A percentile compares a stretch with the other conserved stretches of the same genome.
phyloP scores from a whole-genome alignment of 2,329 filamentous ascomycete species.

The Byssoonygena ceratinophila region DNA sequence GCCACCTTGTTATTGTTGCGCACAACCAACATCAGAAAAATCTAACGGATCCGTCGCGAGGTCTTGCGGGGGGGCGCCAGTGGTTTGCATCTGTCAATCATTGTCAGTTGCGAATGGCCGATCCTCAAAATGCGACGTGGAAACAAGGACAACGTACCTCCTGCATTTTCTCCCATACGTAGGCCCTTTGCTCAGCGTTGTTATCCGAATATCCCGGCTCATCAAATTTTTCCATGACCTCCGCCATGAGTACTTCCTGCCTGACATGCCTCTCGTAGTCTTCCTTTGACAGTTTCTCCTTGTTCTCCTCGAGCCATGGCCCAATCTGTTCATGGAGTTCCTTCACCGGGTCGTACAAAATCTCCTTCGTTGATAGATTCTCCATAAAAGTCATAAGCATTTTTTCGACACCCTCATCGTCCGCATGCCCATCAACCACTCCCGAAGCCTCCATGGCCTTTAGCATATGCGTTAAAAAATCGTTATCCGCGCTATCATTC shows the following conservation, averaged over 20 bases:
- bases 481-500: conserved; percentile 56
- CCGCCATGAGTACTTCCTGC: conserved; percentile 66
- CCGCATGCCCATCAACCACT: conserved; percentile 23
- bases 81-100: conserved; percentile 75
- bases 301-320: conserved; percentile 74
- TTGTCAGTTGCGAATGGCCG: conserved; percentile 33
- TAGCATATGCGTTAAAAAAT: conserved; percentile 83
- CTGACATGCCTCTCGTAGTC: conserved; percentile 71
- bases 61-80: conserved; percentile 80
- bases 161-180: conserved; percentile 95
- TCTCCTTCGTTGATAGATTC: conserved; percentile 95
- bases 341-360: conserved; percentile 97
- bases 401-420: conserved; percentile 73
- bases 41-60: conserved; percentile 56
- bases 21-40: conserved; percentile 59
- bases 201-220: conserved; percentile 69
- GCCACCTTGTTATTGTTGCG: conserved; percentile 45
- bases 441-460: conserved; percentile 67
- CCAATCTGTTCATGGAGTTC: conserved; percentile 90
- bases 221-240: conserved; percentile 87
- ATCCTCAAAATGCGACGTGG: neutral
- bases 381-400: conserved; percentile 99
- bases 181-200: conserved; percentile 71
- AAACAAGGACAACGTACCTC: conserved; percentile 52
- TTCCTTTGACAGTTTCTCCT: conserved; percentile 48